Base-by-base conservation (phyloP, 179 eudicot species). In the Silene vulgaris region DNA sequence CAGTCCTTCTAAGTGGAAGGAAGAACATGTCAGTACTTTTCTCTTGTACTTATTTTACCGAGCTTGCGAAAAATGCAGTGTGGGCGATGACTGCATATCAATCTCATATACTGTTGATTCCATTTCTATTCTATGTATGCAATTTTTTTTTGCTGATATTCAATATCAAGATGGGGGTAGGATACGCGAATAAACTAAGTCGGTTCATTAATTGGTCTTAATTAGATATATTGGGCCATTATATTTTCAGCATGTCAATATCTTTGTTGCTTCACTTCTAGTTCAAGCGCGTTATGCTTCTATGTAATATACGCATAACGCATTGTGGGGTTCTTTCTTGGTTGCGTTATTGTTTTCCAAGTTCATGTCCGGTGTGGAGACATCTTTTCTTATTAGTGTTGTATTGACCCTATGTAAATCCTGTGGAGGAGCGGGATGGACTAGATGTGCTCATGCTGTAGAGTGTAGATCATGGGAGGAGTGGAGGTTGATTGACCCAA, bases 1-100 rank as follows among this genome's bases (percentile, higher is more conserved):
- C 84, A 90, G 77, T 72, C 95, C 91, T 20, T 80, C 85, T 26
- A 85, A 79, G 52, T 90, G 91, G 95, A 90, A 88, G 82, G 95
- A 88, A 83, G 91, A 90, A 74, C 90, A 90, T 30, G 90, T 90
- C 77, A 83, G 95, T 81, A 30, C 72, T 67, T 63, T 72, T 20
- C 54, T 73, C 35, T 30, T 30, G 35, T 30, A 30, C 5, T 32
- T 78, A 6, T 73, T 29, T 56, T 5, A n/a, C 61, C 2, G 69
- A 35, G 60, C 43, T 9, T 66, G 7, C 8, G 13, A 1, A 48
- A 70, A 21, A 0, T 20, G 35, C 9, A 48, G 12, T 30, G 13
- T 69, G 52, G 8, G 60, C 43, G 43, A 71, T 75, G 1, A 3
- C 67, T 52, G 71, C 11, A 26, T 30, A 61, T 8, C 60, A 12